A percentile compares a stretch with the other conserved stretches of the same genome.
Evolutionary conservation across 345 rosid genomes (phyloP).

Genomic region (Citrus maxima): DNA sequence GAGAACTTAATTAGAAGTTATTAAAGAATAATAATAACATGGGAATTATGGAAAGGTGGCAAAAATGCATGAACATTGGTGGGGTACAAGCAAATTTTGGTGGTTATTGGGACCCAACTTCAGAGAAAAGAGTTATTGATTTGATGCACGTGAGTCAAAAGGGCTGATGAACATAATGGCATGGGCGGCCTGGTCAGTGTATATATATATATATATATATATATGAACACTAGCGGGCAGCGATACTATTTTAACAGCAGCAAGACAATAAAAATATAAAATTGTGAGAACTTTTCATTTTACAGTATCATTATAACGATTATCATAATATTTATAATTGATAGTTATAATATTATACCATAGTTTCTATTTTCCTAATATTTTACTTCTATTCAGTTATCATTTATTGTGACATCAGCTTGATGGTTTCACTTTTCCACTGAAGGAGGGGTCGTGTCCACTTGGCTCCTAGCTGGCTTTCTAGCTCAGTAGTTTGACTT

Average conservation of each 20-base stretch:
- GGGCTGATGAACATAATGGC: not conserved
- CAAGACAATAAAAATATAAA: no score
- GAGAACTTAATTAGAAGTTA: not conserved
- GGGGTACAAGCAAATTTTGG: slow-evolving; percentile 18
- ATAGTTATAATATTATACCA: no score
- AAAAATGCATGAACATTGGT: slow-evolving; percentile 24
- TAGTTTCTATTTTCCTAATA: no score
- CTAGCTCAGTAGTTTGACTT: not conserved
- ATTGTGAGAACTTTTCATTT: no score
- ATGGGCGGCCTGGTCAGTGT: slow-evolving; percentile 40
- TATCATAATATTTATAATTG: no score
- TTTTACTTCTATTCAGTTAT: no score
- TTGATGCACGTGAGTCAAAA: slow-evolving; percentile 60
- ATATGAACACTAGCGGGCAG: no score
- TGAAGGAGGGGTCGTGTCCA: not conserved
- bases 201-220: no score
- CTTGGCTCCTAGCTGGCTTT: not conserved
- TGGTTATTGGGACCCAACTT: slow-evolving; percentile 26
- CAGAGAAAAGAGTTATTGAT: not conserved
- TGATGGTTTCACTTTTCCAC: slow-evolving; percentile 15
- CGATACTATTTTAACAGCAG: no score
- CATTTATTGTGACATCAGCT: slow-evolving; percentile 15
- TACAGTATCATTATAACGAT: no score
- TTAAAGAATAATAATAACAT: not conserved
- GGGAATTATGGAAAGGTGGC: slow-evolving; percentile 13